Conservation (phyloP, 2,329 filamentous ascomycete genomes). For the Fusarium hostae region DNA sequence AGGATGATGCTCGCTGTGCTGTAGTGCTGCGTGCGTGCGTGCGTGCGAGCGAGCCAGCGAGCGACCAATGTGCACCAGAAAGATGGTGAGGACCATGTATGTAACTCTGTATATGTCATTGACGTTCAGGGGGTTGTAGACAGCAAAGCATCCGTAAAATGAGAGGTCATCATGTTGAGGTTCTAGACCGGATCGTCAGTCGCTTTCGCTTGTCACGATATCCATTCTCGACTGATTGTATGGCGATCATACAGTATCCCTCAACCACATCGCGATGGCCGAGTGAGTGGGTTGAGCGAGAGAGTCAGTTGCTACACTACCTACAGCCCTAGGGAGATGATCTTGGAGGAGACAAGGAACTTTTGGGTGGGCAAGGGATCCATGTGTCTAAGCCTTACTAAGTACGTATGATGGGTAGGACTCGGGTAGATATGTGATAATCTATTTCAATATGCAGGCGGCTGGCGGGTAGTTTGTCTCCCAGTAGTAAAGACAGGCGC, state of each 20-base stretch:
- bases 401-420: not conserved
- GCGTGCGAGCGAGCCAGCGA: not conserved
- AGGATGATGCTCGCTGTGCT: not conserved
- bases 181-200: conserved; percentile 35
- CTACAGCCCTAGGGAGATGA: conserved; percentile 29
- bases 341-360: conserved; percentile 19
- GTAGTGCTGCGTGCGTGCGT: not conserved
- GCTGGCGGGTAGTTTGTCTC: not conserved
- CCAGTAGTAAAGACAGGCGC: not conserved
- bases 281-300: not conserved
- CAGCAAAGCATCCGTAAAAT: conserved; percentile 14
- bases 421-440: not conserved
- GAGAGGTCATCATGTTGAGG: conserved; percentile 6
- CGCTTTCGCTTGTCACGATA: conserved; percentile 13
- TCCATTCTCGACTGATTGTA: conserved; percentile 3
- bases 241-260: conserved; percentile 16
- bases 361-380: conserved; percentile 28
- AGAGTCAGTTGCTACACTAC: conserved; percentile 12
- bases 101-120: conserved; percentile 5
- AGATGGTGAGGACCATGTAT: conserved; percentile 11
- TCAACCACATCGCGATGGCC: conserved; percentile 13
- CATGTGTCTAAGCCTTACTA: conserved; percentile 19
- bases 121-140: not conserved
- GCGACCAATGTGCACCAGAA: not conserved
- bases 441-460: conserved; percentile 8